Conservation (phyloP, 768 basidiomycete species). For the Macrolepiota fuliginosa region DNA sequence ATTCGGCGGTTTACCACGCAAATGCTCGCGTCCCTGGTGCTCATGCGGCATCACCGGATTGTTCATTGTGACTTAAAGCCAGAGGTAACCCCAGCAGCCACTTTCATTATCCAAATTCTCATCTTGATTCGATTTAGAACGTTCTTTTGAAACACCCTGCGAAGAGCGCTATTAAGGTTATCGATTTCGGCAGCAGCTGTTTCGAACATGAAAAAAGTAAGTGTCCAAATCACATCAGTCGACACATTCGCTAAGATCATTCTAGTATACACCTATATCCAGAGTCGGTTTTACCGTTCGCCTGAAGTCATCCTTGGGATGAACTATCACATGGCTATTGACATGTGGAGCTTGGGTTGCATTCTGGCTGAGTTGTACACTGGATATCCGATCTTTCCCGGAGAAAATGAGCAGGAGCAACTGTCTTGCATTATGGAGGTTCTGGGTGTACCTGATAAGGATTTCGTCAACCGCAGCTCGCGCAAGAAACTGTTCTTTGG, state of each 20-base stretch:
- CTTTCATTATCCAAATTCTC: not conserved
- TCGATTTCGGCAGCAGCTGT: slow-evolving; percentile 98
- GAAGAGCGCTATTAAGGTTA: slow-evolving; percentile 96
- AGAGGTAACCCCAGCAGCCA: slow-evolving; percentile 52
- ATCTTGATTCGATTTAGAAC: slow-evolving; percentile 54
- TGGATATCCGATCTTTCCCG: slow-evolving; percentile 97
- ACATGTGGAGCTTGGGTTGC: slow-evolving; percentile 99
- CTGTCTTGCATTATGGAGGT: slow-evolving; percentile 99
- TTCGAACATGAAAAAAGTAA: slow-evolving; percentile 97
- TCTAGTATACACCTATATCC: slow-evolving; percentile 97
- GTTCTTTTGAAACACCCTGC: slow-evolving; percentile 92
- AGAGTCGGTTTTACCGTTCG: slow-evolving; percentile 99
- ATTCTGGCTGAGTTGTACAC: slow-evolving; percentile 97
- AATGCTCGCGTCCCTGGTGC: slow-evolving; percentile 86
- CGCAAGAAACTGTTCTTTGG: slow-evolving; percentile 97
- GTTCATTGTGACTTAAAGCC: slow-evolving; percentile 99
- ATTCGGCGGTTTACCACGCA: slow-evolving; percentile 96
- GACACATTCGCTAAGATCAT: slow-evolving; percentile 10
- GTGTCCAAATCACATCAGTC: slow-evolving; percentile 22
- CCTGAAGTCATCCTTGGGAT: slow-evolving; percentile 98
- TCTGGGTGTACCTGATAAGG: slow-evolving; percentile 91
- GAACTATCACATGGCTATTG: slow-evolving; percentile 99
- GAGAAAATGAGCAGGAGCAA: slow-evolving; percentile 98
- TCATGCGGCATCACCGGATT: slow-evolving; percentile 96
- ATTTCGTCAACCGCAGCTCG: slow-evolving; percentile 90